Evolutionary conservation across 75 land plant genomes (phyloP), one percentile per base, ranked within the genome.

Genomic region (Cunninghamia lanceolata): DNA sequence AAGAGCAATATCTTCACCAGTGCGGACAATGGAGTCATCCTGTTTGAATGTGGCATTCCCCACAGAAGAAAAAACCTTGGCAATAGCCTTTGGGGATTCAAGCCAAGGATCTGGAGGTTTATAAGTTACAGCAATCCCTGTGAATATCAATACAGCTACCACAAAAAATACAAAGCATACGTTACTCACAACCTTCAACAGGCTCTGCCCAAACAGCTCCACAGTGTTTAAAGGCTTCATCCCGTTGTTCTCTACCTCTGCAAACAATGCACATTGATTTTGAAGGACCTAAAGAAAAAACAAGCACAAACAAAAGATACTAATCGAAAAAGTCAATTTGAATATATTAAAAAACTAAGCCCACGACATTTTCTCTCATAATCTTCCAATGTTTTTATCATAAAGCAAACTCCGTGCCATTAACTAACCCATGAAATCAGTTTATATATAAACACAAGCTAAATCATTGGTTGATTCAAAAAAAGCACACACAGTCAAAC

Each of bases 61-160:
- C 39, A 88, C 86, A 74, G 89, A 36, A 70, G 93, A 91, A 88
- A 97, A 90, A 84, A 92, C 66, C 82, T 81, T 83, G 42, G 92
- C 88, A 74, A 96, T 82, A 42, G 98, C 93, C 13, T 85, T 88
- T 77, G 92, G 85, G 76, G 94, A 89, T 35, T 93, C 90, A 32
- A 95, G 93, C 99, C 99, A 97, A 46, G 99, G 99, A 86, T 97
- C 99, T 70, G 98, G 98, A 15, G 99, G 95, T 83, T 95, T 95
- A 90, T 97, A 97, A 14, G 95, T 93, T 87, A 97, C 88, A 54
- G 99, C 95, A 71, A 97, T 89, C 53, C 94, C 94, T 53, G 99
- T 96, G 89, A 96, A 89, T 80, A 93, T 76, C 83, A 97, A 91
- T 16, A 96, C 99, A 43, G 88, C 83, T 86, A 96, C 83, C 38